These are phyloP conservation scores for Euclidium syriacum DNA, from an alignment of 345 rosid species.

Conservation along the genomic window DNA sequence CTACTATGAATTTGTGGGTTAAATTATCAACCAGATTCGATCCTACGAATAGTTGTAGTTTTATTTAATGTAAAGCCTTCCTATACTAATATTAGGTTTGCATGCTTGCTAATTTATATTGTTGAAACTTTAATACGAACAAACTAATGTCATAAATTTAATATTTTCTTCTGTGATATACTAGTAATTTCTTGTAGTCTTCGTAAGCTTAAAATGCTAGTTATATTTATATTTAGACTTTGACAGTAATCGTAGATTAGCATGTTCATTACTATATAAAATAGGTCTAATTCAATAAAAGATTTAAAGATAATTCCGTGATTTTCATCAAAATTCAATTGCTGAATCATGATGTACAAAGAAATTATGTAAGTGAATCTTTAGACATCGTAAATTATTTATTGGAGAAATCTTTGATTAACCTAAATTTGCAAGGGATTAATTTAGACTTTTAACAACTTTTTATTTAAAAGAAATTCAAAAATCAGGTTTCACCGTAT, in stretches of 20 bases:
- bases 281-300: background rate
- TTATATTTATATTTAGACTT: background rate
- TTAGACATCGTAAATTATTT: too few relatives aligned
- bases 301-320: background rate
- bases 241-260: conserved; percentile 19
- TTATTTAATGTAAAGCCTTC: background rate
- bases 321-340: background rate
- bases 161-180: background rate
- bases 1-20: too few relatives aligned
- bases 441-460: too few relatives aligned
- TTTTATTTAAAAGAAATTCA: too few relatives aligned
- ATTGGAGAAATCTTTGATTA: too few relatives aligned
- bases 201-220: background rate
- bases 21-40: too few relatives aligned
- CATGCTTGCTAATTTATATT: background rate
- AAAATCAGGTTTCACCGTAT: too few relatives aligned
- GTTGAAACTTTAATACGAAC: background rate
- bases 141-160: background rate
- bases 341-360: background rate
- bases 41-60: background rate
- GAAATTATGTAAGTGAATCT: background rate
- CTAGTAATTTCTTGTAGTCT: background rate
- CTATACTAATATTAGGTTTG: background rate
- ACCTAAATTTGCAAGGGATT: too few relatives aligned
- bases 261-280: conserved; percentile 11